These are phyloP conservation scores for Puya raimondii DNA, from an alignment of 176 grass and related monocot genomes.

Conservation along the genomic window DNA sequence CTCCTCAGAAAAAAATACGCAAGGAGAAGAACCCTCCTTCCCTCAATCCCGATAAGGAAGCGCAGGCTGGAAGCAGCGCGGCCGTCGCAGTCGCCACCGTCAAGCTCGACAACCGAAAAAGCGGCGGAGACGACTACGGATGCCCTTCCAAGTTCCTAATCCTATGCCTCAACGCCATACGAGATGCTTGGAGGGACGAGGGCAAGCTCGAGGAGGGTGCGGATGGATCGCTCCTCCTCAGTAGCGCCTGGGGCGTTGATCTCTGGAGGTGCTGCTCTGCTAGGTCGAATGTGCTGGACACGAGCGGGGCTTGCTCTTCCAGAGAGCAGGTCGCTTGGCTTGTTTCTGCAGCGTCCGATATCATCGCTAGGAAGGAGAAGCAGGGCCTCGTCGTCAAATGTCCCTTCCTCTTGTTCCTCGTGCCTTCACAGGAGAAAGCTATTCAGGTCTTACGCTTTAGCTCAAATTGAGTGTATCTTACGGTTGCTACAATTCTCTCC, in stretches of 20 bases:
- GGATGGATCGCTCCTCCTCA: constrained; percentile 26
- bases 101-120: not conserved
- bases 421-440: constrained; percentile 67
- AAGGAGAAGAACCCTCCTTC: not conserved
- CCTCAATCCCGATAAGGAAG: constrained; percentile 6
- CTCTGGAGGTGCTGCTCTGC: constrained; percentile 68
- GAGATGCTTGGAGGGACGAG: constrained; percentile 38
- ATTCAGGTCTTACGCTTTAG: constrained; percentile 22
- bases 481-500: no score
- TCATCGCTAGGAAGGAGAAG: constrained; percentile 77
- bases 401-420: constrained; percentile 68
- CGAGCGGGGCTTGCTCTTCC: constrained; percentile 34
- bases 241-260: constrained; percentile 66
- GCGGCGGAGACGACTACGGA: constrained; percentile 5
- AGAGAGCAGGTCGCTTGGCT: constrained; percentile 72
- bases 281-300: constrained; percentile 45
- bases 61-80: not conserved
- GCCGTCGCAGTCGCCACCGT: not conserved
- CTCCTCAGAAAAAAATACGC: constrained; percentile 18
- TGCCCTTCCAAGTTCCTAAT: constrained; percentile 81
- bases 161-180: constrained; percentile 78
- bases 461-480: no score
- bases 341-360: constrained; percentile 64
- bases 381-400: constrained; percentile 42
- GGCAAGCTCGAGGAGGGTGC: constrained; percentile 1